phyloP scores from a whole-genome alignment of 169 alveolate genomes.

The Eimeria acervulina region DNA sequence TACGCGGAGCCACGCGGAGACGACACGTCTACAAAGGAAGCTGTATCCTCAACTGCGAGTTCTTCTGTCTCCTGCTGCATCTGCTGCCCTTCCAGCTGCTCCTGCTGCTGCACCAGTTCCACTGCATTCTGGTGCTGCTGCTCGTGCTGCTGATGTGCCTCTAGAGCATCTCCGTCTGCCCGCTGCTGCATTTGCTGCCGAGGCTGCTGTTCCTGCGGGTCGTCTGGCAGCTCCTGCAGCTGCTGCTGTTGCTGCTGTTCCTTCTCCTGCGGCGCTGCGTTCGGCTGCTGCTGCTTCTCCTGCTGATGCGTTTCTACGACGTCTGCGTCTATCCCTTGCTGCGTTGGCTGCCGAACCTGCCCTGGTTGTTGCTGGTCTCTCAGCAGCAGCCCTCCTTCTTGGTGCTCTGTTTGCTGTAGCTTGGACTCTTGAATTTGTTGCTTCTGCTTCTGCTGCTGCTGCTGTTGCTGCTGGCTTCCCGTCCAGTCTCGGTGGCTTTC shows the following conservation, averaged over 20 bases:
- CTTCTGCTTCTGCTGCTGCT: conserved; percentile 22
- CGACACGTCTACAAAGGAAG: not conserved
- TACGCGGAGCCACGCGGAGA: conserved; percentile 27
- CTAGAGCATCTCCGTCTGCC: not conserved
- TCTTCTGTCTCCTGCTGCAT: conserved; percentile 21
- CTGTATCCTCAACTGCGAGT: not conserved
- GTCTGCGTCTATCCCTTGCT: not conserved
- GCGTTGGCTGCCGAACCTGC: not conserved
- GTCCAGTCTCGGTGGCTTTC: not conserved
- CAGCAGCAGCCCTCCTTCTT: not conserved
- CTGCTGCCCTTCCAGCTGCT: conserved; percentile 14
- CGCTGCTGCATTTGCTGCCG: not conserved
- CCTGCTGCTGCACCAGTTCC: not conserved
- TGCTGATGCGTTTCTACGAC: not conserved
- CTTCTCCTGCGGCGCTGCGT: not conserved
- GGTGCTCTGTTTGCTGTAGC: not conserved
- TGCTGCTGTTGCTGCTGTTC: not conserved
- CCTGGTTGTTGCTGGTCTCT: not conserved
- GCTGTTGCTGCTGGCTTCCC: not conserved
- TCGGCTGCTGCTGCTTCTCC: conserved; percentile 2
- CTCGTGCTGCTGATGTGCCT: not conserved
- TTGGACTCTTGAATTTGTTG: not conserved
- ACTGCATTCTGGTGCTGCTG: not conserved
- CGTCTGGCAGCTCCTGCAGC: not conserved
- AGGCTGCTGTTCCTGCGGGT: not conserved